phyloP scores from a whole-genome alignment of 2,329 filamentous ascomycete genomes.

The Ilyonectria destructans region DNA sequence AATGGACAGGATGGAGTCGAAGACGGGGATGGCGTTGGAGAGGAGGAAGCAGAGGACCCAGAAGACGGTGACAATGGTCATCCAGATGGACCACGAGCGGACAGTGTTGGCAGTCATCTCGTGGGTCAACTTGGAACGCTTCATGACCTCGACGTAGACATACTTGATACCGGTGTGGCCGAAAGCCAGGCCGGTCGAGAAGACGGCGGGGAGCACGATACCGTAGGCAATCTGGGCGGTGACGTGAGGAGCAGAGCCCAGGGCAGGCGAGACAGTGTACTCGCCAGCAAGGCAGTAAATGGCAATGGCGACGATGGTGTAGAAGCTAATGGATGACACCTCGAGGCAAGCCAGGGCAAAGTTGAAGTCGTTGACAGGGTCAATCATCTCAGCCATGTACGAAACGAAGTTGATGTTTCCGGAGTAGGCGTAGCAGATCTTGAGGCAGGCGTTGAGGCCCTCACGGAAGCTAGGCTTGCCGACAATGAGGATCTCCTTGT shows the following conservation, averaged over 20 bases:
- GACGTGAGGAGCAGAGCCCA: slow-evolving; percentile 44
- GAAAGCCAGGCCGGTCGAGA: slow-evolving; percentile 52
- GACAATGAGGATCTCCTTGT: slow-evolving; percentile 51
- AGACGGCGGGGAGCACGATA: slow-evolving; percentile 51
- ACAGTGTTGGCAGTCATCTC: slow-evolving; percentile 54
- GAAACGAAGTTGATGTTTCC: slow-evolving; percentile 58
- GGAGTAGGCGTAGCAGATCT: slow-evolving; percentile 57
- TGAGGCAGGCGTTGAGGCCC: slow-evolving; percentile 54
- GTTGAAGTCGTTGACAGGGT: slow-evolving; percentile 53
- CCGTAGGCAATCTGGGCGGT: slow-evolving; percentile 52
- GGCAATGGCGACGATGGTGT: slow-evolving; percentile 46
- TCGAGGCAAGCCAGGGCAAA: slow-evolving; percentile 48
- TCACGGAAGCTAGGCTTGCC: slow-evolving; percentile 52
- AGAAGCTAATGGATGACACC: slow-evolving; percentile 47
- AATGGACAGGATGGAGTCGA: slow-evolving; percentile 57
- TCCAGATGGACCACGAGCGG: slow-evolving; percentile 56
- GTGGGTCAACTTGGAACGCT: slow-evolving; percentile 51
- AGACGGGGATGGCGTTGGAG: slow-evolving; percentile 57
- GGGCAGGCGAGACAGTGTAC: slow-evolving; percentile 48
- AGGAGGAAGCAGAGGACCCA: slow-evolving; percentile 56
- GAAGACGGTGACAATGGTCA: slow-evolving; percentile 53
- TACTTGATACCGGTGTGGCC: slow-evolving; percentile 56
- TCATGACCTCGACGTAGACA: slow-evolving; percentile 54
- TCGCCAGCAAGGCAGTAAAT: slow-evolving; percentile 50
- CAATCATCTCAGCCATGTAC: slow-evolving; percentile 56